A percentile compares a stretch with the other conserved stretches of the same genome.
phyloP scores from a whole-genome alignment of 2,329 filamentous ascomycete genomes.

The Phyllosticta citriasiana region DNA sequence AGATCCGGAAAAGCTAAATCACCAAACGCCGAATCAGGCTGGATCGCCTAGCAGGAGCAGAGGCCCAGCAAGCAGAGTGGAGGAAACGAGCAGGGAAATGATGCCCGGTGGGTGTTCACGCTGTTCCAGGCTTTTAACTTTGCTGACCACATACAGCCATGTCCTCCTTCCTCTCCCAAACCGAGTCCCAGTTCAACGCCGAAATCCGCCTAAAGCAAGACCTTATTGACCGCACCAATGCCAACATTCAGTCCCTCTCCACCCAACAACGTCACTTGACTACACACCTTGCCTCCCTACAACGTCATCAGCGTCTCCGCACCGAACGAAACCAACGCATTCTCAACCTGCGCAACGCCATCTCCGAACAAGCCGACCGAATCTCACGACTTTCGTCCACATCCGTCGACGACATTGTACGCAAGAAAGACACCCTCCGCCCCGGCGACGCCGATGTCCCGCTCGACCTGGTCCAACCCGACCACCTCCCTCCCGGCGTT shows the following conservation, averaged over 20 bases:
- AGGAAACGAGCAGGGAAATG: slow-evolving; percentile 71
- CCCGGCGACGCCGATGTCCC: slow-evolving; percentile 39
- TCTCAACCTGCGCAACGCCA: slow-evolving; percentile 64
- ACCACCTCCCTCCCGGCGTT: neutral
- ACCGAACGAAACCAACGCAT: slow-evolving; percentile 61
- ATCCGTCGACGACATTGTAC: slow-evolving; percentile 2
- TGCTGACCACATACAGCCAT: slow-evolving; percentile 48
- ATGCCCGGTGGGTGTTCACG: slow-evolving; percentile 55
- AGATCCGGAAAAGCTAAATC: slow-evolving; percentile 40
- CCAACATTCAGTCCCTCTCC: slow-evolving; percentile 70
- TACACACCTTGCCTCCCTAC: slow-evolving; percentile 60
- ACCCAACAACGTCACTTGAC: slow-evolving; percentile 68
- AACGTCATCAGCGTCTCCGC: slow-evolving; percentile 52
- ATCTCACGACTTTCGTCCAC: slow-evolving; percentile 6
- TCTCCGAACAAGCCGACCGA: slow-evolving; percentile 53
- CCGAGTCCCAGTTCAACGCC: slow-evolving; percentile 66
- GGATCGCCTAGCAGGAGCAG: slow-evolving; percentile 28
- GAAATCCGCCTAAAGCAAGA: slow-evolving; percentile 78
- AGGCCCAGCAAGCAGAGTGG: slow-evolving; percentile 37
- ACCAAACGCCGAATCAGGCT: slow-evolving; percentile 28
- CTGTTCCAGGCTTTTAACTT: neutral
- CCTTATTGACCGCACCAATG: slow-evolving; percentile 71
- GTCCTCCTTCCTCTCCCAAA: slow-evolving; percentile 69
- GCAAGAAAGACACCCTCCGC: slow-evolving; percentile 40
- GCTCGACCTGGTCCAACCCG: slow-evolving; percentile 1